A percentile compares a stretch with the other conserved stretches of the same genome.
Evolutionary conservation across 2,329 filamentous ascomycete genomes (phyloP).

Genomic region (Aspergillus sp.): DNA sequence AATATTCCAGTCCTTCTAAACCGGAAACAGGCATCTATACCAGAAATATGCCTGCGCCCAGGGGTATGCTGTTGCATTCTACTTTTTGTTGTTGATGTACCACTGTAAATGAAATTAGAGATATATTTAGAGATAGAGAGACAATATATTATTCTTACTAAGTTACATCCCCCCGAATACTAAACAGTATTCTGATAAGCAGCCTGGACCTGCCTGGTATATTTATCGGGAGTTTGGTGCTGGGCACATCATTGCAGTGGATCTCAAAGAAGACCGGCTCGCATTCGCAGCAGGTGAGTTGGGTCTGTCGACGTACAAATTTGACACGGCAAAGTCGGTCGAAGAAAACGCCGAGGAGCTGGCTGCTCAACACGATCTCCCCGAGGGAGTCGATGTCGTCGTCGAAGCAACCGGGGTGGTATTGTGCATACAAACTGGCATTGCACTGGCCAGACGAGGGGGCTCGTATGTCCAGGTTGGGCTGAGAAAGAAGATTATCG

Average conservation of each 20-base stretch:
- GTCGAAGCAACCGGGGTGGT: too few species aligned
- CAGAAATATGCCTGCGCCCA: constrained; percentile 28
- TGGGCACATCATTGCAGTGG: too few species aligned
- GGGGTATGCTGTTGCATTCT: constrained; percentile 28
- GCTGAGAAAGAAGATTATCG: too few species aligned
- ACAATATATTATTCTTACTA: constrained; percentile 4
- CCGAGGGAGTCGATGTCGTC: constrained; percentile 15
- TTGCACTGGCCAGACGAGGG: too few species aligned
- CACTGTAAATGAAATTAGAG: constrained; percentile 8
- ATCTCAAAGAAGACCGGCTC: too few species aligned
- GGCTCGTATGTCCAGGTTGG: too few species aligned
- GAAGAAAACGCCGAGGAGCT: too few species aligned
- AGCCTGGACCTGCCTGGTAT: constrained; percentile 47
- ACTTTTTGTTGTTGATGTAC: constrained; percentile 26
- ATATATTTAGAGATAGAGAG: too few species aligned
- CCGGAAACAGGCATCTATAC: constrained; percentile 27
- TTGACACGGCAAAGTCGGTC: too few species aligned
- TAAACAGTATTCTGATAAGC: constrained; percentile 48
- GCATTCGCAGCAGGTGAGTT: too few species aligned
- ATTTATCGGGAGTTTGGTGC: constrained; percentile 25
- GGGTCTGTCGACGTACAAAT: too few species aligned
- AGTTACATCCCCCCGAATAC: constrained; percentile 35
- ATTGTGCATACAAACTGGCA: too few species aligned
- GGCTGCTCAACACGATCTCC: not conserved
- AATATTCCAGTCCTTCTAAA: constrained; percentile 25